Base-by-base conservation (phyloP, 441 rosid species). In the Aleurites moluccanus region DNA sequence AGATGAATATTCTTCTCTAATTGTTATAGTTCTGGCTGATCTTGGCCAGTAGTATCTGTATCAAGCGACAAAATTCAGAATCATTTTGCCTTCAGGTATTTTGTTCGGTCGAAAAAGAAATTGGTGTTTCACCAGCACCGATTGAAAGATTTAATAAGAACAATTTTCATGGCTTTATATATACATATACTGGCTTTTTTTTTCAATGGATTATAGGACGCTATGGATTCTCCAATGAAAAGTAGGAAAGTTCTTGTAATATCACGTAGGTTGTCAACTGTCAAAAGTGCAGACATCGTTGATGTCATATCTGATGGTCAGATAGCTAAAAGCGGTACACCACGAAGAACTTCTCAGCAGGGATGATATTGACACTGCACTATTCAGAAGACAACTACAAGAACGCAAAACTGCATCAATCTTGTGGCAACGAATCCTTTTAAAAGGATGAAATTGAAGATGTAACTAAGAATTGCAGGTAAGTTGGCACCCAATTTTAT, bases 201-300 rank as follows among this genome's bases (percentile, higher is more conserved):
- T 30, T 1, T 27, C 13, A 9, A 10, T 66, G 55, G 57, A 6
- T 53, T 10, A 61, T 20, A 90, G 96, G 97, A 92, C 74, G 97
- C 97, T 0, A 89, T 92, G 96, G 96, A 92, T 52, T 91, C 97
- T 62, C 81, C 92, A 53, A 91, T 92, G 98, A 86, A 81, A 59
- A 94, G 97, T 52, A 91, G 98, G 86, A 94, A 95, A 0, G 97
- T 94, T 72, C 84, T 94, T 35, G 97, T 94, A 16, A 94, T 92
- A 83, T 97, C 98, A 20, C 97, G 91, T 83, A 82, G 97, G 80
- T 83, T 92, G 23, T 94, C 98, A 1, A 94, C 97, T 0, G 93
- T 94, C 42, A 86, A 92, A 86, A 91, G 86, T 52, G 96, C 97
- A 62, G 89, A 92, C 72, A 82, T 79, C 3, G 97, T 94, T 56